Evolutionary conservation across 2,329 filamentous ascomycete genomes (phyloP), one percentile per base, ranked within the genome.

Genomic region (Plectosphaerella plurivora): DNA sequence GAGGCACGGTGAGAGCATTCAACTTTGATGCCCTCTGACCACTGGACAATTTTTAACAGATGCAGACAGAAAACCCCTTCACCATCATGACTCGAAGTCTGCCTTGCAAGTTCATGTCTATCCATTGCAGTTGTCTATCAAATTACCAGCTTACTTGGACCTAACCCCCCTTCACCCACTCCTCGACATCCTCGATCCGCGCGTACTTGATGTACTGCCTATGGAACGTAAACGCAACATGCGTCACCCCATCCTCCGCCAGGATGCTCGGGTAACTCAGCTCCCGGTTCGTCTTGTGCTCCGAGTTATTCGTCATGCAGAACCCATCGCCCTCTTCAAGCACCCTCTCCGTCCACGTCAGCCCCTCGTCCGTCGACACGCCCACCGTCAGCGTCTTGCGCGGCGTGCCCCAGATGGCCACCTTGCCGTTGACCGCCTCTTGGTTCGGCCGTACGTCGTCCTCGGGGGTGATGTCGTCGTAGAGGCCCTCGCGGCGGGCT

Each of bases 251-350:
- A 3, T 55, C 53, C 8, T 72, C 59, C 1, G 64, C 55, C 7
- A 57, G 53, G 33, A 75, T 73, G 54, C 72, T 74, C 0, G 72
- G 73, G 49, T 76, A 75, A 22, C 70, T 73, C 35, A 75, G 45
- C 52, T 75, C 73, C 8, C 72, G 58, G 24, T 75, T 76, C 3
- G 68, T 63, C 44, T 70, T 69, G 1, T 71, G 63, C 10, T 63
- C 61, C 0, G 69, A 73, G 49, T 74, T 73, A 53, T 75, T 76
- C 0, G 72, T 76, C 61, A 74, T 66, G 48, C 73, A 75, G 24
- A 69, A 74, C 0, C 73, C 73, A 55, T 75, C 71, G 0, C 73
- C 72, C 3, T 73, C 72, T 44, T 75, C 71, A 1, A 75, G 54
- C 5, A 73, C 62, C 16, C 63, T 68, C 47, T 64, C 64, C 11